phyloP scores from a whole-genome alignment of 768 basidiomycete species.

The Pleurotus ostreatus region DNA sequence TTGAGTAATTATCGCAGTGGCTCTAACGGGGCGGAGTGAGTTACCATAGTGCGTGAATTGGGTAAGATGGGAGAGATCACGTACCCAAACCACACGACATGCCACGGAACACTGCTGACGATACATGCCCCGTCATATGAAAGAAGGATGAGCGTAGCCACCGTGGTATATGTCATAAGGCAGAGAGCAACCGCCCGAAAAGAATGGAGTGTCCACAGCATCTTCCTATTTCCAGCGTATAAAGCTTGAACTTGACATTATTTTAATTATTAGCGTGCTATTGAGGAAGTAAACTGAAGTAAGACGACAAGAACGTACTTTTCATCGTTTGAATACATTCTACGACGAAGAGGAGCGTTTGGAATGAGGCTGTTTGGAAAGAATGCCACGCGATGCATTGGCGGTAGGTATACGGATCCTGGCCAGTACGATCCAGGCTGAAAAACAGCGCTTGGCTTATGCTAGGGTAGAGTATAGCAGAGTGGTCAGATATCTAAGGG shows the following conservation, averaged over 20 bases:
- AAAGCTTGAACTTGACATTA: neutral
- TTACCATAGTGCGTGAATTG: neutral
- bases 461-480: neutral
- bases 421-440: neutral
- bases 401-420: neutral
- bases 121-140: conserved; percentile 5
- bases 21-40: neutral
- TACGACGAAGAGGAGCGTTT: neutral
- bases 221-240: neutral
- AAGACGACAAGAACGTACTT: neutral
- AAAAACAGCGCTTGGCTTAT: neutral
- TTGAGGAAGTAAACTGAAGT: neutral
- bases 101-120: conserved; percentile 1
- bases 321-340: conserved; percentile 5
- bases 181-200: neutral
- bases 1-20: conserved; percentile 1
- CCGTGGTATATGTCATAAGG: neutral
- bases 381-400: conserved; percentile 1
- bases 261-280: neutral
- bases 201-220: neutral
- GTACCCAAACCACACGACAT: conserved; percentile 4
- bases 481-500: neutral
- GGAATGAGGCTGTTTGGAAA: conserved; percentile 1
- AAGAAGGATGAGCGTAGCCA: neutral
- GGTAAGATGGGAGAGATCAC: neutral